Conservation (phyloP, 495 filamentous ascomycete genomes). For the Tuber brumale region DNA sequence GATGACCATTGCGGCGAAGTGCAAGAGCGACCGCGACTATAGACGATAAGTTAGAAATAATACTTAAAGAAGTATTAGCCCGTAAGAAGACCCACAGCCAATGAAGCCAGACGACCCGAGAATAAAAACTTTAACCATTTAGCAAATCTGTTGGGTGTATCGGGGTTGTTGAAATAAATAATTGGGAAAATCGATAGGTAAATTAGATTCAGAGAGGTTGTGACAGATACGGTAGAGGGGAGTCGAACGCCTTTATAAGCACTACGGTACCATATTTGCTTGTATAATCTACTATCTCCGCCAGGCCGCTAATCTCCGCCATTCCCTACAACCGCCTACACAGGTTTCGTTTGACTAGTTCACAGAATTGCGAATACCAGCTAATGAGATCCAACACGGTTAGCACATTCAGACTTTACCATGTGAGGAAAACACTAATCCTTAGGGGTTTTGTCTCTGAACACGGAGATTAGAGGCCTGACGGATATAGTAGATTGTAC, state of each 20-base stretch:
- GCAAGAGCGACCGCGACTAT: conserved; percentile 7
- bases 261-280: not conserved
- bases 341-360: no score
- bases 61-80: not conserved
- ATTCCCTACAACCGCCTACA: no score
- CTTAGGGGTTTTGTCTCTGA: no score
- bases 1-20: conserved; percentile 12
- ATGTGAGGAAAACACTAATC: no score
- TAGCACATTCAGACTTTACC: no score
- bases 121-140: conserved; percentile 14
- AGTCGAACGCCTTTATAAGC: not conserved
- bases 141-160: not conserved
- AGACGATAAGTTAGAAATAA: not conserved
- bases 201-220: not conserved
- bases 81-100: not conserved
- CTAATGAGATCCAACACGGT: no score
- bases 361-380: no score
- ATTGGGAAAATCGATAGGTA: not conserved
- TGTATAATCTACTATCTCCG: no score
- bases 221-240: no score
- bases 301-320: no score
- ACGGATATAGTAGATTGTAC: no score
- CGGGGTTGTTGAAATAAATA: not conserved
- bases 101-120: conserved; percentile 8
- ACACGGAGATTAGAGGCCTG: no score